Evolutionary conservation across 148 eudicot genomes (phyloP), one percentile per base, ranked within the genome.

Genomic region (Silene conica): DNA sequence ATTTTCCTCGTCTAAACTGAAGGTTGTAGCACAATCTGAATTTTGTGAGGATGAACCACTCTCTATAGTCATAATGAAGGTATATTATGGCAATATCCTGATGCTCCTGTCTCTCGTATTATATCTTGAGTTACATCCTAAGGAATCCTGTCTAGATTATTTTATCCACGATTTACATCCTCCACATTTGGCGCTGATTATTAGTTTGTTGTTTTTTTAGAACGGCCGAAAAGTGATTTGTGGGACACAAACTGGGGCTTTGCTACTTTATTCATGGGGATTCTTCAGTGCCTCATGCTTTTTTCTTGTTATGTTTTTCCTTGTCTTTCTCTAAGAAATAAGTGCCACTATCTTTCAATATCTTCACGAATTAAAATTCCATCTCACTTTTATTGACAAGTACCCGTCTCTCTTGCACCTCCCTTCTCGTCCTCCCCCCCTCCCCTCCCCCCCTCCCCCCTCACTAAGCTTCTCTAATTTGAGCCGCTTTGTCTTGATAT

Each of bases 11-110:
- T 62, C 21, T 69, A 16, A 26, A 28, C 43, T 69, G 20, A 87
- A 95, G 99, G 86, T 95, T 74, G 92, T 89, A 80, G 86, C 89
- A 59, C 92, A 85, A 46, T 92, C 99, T 61, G 97, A 95, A 70
- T 95, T 95, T 82, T 87, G 97, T 52, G 97, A 90, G 81, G 99
- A 95, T 70, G 99, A 95, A 81, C 87, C 90, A 77, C 93, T 92
- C 6, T 92, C 99, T 41, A 87, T 92, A 43, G 94, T 85, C 34
- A 78, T 92, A 68, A 92, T 95, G 97, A 95, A 95, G 99, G 99
- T 95, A 85, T 52, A 10, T 34, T 50, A 26, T 45, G 8, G 55
- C 21, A 58, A 18, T 10, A 23, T 26, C 18, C 34, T 0, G 8
- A 1, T 52, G 5, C 12, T 23, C 45, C 28, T 31, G 21, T 3